phyloP scores from a whole-genome alignment of 495 filamentous ascomycete species.

The Aspergillus hancockii region DNA sequence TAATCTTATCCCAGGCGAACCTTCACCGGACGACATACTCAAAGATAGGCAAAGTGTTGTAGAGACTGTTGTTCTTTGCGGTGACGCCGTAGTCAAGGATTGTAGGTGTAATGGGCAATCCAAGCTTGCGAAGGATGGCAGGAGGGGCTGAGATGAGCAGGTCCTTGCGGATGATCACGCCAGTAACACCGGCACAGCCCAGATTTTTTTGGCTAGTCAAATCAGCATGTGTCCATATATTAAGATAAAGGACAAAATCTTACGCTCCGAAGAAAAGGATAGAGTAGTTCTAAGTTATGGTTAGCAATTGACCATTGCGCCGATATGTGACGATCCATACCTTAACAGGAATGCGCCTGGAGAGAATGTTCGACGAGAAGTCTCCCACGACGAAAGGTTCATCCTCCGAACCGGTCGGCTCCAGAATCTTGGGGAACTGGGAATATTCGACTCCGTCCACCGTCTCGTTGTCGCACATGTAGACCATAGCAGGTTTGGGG shows the following conservation, averaged over 20 bases:
- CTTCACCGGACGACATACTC: constrained; percentile 44
- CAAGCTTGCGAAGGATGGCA: constrained; percentile 70
- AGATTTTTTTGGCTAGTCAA: constrained; percentile 83
- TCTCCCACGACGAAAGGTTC: constrained; percentile 76
- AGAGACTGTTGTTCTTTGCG: constrained; percentile 85
- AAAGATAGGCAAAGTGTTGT: constrained; percentile 95
- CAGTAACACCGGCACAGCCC: constrained; percentile 80
- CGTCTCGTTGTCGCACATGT: constrained; percentile 88
- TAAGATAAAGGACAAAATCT: constrained; percentile 7
- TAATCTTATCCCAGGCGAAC: neutral
- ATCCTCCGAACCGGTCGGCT: constrained; percentile 49
- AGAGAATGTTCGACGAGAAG: constrained; percentile 75
- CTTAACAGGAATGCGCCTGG: constrained; percentile 63
- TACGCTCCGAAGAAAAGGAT: constrained; percentile 40
- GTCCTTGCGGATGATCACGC: constrained; percentile 75
- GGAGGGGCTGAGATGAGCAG: constrained; percentile 66
- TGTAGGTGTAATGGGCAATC: constrained; percentile 67
- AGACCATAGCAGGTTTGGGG: constrained; percentile 72
- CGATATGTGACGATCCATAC: constrained; percentile 4
- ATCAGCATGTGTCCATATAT: constrained; percentile 39
- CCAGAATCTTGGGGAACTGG: constrained; percentile 64
- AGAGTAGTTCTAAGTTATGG: constrained; percentile 57
- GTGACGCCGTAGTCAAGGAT: constrained; percentile 79
- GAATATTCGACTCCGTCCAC: constrained; percentile 93
- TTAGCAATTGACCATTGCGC: constrained; percentile 2